A percentile compares a stretch with the other conserved stretches of the same genome.
Conservation (phyloP, 306 rosid species). For the Crotalaria pallida region DNA sequence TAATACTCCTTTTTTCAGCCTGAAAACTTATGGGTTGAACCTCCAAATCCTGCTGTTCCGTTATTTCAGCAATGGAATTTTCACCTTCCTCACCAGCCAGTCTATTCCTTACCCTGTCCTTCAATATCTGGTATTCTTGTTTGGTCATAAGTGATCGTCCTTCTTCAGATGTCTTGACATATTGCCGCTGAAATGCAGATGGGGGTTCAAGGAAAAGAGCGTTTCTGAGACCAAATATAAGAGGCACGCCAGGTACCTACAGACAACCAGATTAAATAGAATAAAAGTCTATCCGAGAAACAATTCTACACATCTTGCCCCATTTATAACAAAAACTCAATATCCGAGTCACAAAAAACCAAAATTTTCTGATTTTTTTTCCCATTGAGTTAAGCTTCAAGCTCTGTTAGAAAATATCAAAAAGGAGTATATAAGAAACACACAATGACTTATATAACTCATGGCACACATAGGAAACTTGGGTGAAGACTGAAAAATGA, state of each 20-base stretch:
- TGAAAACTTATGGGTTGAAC: slow-evolving; percentile 29
- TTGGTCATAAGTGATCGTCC: slow-evolving; percentile 49
- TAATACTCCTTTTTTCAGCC: slow-evolving; percentile 16
- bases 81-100: slow-evolving; percentile 24
- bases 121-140: slow-evolving; percentile 37
- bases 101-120: slow-evolving; percentile 16
- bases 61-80: slow-evolving; percentile 22
- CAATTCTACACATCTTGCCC: neutral
- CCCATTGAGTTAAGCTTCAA: neutral
- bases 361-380: neutral
- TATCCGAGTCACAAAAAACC: neutral
- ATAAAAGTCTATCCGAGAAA: neutral
- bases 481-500: neutral
- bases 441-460: neutral
- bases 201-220: slow-evolving; percentile 66
- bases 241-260: slow-evolving; percentile 85
- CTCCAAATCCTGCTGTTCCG: slow-evolving; percentile 27
- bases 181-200: slow-evolving; percentile 51
- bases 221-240: slow-evolving; percentile 61
- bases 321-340: neutral
- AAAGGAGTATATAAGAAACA: neutral
- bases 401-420: neutral
- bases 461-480: neutral
- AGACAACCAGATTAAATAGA: slow-evolving; percentile 6
- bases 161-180: slow-evolving; percentile 60